Conservation (phyloP, 495 filamentous ascomycete genomes). For the Elaphomyces granulatus region DNA sequence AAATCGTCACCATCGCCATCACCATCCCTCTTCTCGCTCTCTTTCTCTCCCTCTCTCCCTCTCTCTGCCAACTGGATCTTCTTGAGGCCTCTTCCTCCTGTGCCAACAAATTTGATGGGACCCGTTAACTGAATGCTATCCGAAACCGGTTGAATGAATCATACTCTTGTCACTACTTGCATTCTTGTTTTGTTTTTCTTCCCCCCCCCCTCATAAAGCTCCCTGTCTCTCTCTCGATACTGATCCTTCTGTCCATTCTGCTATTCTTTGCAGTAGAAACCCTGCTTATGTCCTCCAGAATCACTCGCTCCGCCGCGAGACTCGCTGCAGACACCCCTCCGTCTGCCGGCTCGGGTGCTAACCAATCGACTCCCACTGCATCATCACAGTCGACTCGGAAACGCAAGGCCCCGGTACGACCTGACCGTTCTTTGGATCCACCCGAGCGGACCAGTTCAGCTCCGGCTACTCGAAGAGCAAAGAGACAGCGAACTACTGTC, state of each 20-base stretch:
- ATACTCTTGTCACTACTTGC: too few species aligned
- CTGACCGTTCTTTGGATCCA: conserved; percentile 24
- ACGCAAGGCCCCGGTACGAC: conserved; percentile 38
- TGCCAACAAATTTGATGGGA: too few species aligned
- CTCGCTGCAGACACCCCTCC: conserved; percentile 48
- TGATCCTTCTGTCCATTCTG: not conserved
- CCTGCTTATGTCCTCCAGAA: conserved; percentile 71
- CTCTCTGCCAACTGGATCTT: too few species aligned
- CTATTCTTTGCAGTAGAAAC: conserved; percentile 6
- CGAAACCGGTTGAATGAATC: too few species aligned
- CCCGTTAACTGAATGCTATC: too few species aligned
- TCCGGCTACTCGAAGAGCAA: conserved; percentile 30
- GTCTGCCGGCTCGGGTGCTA: conserved; percentile 20
- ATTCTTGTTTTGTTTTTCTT: conserved; percentile 4
- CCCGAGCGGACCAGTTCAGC: conserved; percentile 27
- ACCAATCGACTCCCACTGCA: conserved; percentile 23
- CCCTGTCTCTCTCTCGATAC: not conserved
- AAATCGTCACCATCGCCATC: too few species aligned
- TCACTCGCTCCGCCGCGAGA: conserved; percentile 66
- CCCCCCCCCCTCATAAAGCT: conserved; percentile 1
- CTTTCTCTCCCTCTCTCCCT: too few species aligned
- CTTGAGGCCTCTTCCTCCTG: too few species aligned
- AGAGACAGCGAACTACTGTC: conserved; percentile 28
- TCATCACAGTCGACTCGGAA: conserved; percentile 36
- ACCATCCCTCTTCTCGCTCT: too few species aligned